These are phyloP conservation scores for Tremellales sp. DNA, from an alignment of 1,284 basidiomycete genomes.

Conservation along the genomic window DNA sequence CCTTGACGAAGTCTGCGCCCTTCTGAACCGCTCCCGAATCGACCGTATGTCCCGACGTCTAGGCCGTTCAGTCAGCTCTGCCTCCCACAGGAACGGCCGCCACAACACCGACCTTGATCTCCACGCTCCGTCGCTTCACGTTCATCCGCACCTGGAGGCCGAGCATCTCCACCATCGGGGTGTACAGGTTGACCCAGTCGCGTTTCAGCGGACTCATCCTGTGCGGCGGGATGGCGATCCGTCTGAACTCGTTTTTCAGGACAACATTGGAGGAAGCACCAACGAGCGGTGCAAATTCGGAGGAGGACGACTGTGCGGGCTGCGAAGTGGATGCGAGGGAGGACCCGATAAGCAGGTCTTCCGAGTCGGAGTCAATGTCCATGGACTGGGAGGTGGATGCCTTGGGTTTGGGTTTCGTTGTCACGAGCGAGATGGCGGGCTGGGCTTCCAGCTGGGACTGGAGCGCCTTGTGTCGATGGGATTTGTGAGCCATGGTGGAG, in stretches of 20 bases:
- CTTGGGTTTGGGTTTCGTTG: conserved; percentile 13
- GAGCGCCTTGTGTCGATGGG: conserved; percentile 48
- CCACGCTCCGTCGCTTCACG: conserved; percentile 78
- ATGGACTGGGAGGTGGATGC: conserved; percentile 8
- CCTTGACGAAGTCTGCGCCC: conserved; percentile 97
- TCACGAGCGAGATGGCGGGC: conserved; percentile 43
- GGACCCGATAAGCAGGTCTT: conserved; percentile 24
- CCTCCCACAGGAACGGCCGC: conserved; percentile 1
- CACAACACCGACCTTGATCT: conserved; percentile 69
- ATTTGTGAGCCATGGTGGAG: conserved; percentile 46
- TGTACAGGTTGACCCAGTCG: conserved; percentile 96
- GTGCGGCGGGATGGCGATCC: conserved; percentile 89
- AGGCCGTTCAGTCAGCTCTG: background rate
- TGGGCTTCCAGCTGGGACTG: conserved; percentile 45
- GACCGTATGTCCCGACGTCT: conserved; percentile 94
- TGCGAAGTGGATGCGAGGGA: conserved; percentile 15
- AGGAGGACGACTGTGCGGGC: conserved; percentile 25
- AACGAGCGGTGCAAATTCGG: conserved; percentile 44
- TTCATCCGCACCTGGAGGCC: conserved; percentile 97
- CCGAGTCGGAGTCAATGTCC: conserved; percentile 27
- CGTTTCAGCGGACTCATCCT: conserved; percentile 96
- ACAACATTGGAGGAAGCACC: conserved; percentile 28
- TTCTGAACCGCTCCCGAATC: conserved; percentile 90
- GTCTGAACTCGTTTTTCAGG: conserved; percentile 69
- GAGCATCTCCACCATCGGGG: conserved; percentile 90